Base-by-base conservation (phyloP, 371 early-diverging fungal species). In the Amoeboaphelidium protococcarum region DNA sequence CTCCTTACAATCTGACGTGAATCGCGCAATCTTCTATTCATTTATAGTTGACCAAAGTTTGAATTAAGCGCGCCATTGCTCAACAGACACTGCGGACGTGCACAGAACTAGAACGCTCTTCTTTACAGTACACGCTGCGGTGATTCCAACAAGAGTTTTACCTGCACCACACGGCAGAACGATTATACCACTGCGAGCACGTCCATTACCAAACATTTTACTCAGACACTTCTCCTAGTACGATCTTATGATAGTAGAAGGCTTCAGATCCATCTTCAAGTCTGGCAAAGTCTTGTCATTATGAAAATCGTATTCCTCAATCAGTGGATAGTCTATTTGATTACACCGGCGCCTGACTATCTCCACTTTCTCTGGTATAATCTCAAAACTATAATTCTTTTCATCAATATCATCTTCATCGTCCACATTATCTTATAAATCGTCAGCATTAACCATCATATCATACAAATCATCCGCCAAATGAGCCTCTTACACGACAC, bases 141-240 rank as follows among this genome's bases (percentile, higher is more conserved):
- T 96, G 46, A 99, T 94, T 2, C 99, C 99, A 0, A 99, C 99
- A 31, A 99, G 68, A 1, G 99, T 99, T 62, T 99, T 99, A 42
- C 99, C 99, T 13, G 94, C 90, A 42, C 99, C 99, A 58, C 97
- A 96, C 0, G 99, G 99, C 49, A 99, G 64, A 48, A 98, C 99
- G 59, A 98, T 96, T 54, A 98, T 95, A n/a, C 99, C 99, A 21
- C 87, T 86, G 42, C 98, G 63, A 16, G 97, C 98, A 47, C 98
- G 72, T 2, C 89, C 67, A 54, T 92, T 96, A 48, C 98, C 92
- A 80, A 99, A 98, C 98, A 98, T 97, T 60, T 99, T 99, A 60
- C 82, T 87, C 42, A 99, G 68, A 51, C 82, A 80, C 56, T 89
- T 87, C 65, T 97, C 99, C 67, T 99, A 99, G 57, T 99, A 99